Percentiles rank a stretch among this genome's conserved stretches.
Conservation (phyloP, 768 basidiomycete genomes). For the Termitomyces sp. region DNA sequence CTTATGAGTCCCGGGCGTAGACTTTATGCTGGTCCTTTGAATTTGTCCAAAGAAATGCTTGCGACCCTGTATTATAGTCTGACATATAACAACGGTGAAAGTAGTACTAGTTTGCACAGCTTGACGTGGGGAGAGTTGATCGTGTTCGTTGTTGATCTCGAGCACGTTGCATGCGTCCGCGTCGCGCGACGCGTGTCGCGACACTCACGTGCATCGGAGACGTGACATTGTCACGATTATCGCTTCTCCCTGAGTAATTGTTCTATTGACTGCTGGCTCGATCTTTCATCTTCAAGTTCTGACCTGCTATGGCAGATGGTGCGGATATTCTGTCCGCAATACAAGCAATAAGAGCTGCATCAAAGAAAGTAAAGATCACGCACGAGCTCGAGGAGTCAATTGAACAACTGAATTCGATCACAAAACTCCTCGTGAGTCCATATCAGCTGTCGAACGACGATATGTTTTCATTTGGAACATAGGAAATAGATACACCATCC, state of each 20-base stretch:
- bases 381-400: slow-evolving; percentile 29
- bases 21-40: no score
- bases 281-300: not conserved
- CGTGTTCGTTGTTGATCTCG: no score
- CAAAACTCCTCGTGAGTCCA: slow-evolving; percentile 38
- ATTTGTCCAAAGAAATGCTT: no score
- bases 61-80: no score
- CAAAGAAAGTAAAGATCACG: slow-evolving; percentile 24
- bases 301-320: slow-evolving; percentile 13
- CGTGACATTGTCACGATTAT: not conserved
- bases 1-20: no score
- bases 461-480: not conserved
- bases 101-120: no score
- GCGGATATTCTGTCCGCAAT: slow-evolving; percentile 23
- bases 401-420: slow-evolving; percentile 36
- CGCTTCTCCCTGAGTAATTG: not conserved
- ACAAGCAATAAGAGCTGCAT: slow-evolving; percentile 25
- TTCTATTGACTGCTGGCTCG: not conserved
- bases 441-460: not conserved
- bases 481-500: slow-evolving; percentile 39
- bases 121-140: no score
- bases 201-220: not conserved
- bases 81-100: no score
- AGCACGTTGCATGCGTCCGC: no score
- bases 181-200: no score